phyloP scores from a whole-genome alignment of 805 yeast genomes.

The Candida cerambycidarum region DNA sequence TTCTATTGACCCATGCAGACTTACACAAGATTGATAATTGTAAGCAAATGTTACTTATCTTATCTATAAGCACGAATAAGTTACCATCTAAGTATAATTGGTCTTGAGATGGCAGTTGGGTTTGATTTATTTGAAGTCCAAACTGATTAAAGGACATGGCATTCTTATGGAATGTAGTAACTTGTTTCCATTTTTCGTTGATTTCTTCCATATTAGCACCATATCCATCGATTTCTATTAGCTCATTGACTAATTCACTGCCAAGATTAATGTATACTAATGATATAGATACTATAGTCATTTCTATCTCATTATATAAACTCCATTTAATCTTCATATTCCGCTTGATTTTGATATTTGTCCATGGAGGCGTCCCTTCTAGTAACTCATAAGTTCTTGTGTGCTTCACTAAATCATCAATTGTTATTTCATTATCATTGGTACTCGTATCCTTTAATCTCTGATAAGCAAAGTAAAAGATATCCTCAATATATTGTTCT shows the following conservation, averaged over 20 bases:
- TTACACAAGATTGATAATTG: constrained; percentile 42
- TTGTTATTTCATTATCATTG: too few species aligned
- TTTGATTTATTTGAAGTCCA: constrained; percentile 17
- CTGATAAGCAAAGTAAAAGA: constrained; percentile 17
- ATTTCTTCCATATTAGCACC: constrained; percentile 17
- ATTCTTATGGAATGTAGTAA: constrained; percentile 30
- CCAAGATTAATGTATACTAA: constrained; percentile 34
- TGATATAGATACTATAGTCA: constrained; percentile 23
- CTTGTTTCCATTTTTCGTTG: constrained; percentile 36
- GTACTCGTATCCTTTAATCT: neutral
- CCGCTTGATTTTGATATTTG: constrained; percentile 1
- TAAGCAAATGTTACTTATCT: constrained; percentile 29
- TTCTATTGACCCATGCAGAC: constrained; percentile 37
- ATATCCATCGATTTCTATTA: constrained; percentile 22
- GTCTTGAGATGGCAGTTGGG: neutral
- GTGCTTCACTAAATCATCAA: neutral
- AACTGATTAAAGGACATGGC: constrained; percentile 28
- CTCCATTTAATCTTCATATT: constrained; percentile 24
- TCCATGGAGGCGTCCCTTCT: constrained; percentile 4
- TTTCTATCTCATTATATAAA: constrained; percentile 30
- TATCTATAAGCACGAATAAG: constrained; percentile 19
- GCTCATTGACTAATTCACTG: constrained; percentile 33
- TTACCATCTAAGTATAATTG: constrained; percentile 9
- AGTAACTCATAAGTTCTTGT: neutral
- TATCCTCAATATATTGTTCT: constrained; percentile 34